Conservation (phyloP, 2,329 filamentous ascomycete genomes). For the Rutstroemia sp. region DNA sequence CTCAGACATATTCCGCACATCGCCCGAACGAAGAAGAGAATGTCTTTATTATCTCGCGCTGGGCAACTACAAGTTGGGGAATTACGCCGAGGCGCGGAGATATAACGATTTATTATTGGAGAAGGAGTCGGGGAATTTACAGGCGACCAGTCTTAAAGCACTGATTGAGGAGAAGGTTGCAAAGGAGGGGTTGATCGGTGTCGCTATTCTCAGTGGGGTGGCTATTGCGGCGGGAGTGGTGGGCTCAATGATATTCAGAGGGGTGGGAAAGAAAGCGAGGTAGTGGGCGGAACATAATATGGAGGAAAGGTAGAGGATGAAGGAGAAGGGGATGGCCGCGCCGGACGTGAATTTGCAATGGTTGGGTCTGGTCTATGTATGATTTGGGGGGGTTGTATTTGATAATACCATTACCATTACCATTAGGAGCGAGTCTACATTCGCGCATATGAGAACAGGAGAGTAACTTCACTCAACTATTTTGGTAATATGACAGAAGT, state of each 20-base stretch:
- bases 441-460: not conserved
- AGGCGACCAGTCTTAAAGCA: constrained; percentile 76
- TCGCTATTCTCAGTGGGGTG: constrained; percentile 89
- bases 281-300: constrained; percentile 11
- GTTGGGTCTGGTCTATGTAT: not conserved
- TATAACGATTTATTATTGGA: constrained; percentile 93
- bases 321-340: not conserved
- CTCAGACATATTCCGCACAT: constrained; percentile 91
- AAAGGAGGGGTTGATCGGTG: constrained; percentile 87
- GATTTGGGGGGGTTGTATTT: constrained; percentile 13
- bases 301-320: not conserved
- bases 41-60: constrained; percentile 97
- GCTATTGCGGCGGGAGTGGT: constrained; percentile 91
- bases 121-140: constrained; percentile 84
- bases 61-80: constrained; percentile 96
- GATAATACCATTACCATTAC: constrained; percentile 22
- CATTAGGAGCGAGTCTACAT: constrained; percentile 13
- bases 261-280: constrained; percentile 50
- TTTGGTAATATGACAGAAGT: not conserved
- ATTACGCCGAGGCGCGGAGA: constrained; percentile 87
- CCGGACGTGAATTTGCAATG: not conserved
- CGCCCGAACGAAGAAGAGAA: constrained; percentile 88
- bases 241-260: constrained; percentile 77
- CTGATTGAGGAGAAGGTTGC: constrained; percentile 95
- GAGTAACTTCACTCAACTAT: not conserved